These are phyloP conservation scores for Penicillium psychrosexuale DNA, from an alignment of 2,329 filamentous ascomycete genomes.

Conservation along the genomic window DNA sequence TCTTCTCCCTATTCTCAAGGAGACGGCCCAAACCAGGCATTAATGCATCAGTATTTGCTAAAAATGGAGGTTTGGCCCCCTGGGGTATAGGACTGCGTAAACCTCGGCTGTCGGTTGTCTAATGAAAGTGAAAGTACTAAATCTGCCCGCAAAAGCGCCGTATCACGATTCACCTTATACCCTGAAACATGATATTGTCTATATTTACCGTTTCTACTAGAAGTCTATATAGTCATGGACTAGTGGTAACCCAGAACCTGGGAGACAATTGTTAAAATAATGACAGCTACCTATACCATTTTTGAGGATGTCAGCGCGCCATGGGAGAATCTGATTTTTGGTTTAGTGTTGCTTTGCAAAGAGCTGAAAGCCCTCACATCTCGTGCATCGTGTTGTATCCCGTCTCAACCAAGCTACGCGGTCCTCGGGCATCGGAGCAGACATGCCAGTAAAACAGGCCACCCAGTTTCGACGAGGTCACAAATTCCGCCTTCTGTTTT, in stretches of 20 bases:
- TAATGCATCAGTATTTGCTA: too few species aligned
- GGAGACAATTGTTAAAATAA: background rate
- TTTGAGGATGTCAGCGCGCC: background rate
- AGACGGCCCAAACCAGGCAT: too few species aligned
- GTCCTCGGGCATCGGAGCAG: conserved; percentile 63
- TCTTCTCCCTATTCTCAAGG: too few species aligned
- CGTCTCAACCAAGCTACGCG: conserved; percentile 58
- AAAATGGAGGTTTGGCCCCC: too few species aligned
- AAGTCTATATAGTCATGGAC: background rate
- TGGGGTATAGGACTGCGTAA: background rate
- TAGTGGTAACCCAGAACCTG: too few species aligned
- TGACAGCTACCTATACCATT: background rate
- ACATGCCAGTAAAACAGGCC: conserved; percentile 81
- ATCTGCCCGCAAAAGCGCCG: conserved; percentile 4
- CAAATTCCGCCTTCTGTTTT: conserved; percentile 69
- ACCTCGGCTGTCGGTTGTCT: conserved; percentile 19
- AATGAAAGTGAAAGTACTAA: conserved; percentile 10
- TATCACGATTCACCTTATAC: background rate
- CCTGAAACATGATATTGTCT: background rate
- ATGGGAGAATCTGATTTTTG: background rate
- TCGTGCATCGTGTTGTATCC: conserved; percentile 56
- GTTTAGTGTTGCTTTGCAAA: background rate
- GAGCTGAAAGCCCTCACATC: conserved; percentile 23
- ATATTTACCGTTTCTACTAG: background rate
- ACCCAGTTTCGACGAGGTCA: conserved; percentile 66